Evolutionary conservation across 768 basidiomycete species (phyloP).

Genomic region (Tylopilus plumbeoviolaceoides): DNA sequence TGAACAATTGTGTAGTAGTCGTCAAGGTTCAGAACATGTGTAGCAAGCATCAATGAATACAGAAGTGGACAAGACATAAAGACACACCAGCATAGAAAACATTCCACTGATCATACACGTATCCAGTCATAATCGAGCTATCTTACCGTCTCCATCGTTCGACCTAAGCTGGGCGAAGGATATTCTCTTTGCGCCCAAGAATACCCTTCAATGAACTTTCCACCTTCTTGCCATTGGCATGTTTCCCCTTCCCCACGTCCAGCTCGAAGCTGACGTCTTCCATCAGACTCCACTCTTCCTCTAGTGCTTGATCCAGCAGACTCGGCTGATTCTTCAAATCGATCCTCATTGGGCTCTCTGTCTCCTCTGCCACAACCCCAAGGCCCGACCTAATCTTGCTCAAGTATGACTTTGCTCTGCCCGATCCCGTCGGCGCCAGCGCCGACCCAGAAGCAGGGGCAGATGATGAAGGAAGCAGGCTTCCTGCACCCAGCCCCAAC

Average conservation of each 20-base stretch:
- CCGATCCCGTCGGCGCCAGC: slow-evolving; percentile 17
- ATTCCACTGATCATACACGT: background rate
- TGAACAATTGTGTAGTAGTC: background rate
- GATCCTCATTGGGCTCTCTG: slow-evolving; percentile 51
- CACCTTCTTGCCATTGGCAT: slow-evolving; percentile 27
- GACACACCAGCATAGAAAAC: slow-evolving; percentile 5
- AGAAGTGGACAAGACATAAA: background rate
- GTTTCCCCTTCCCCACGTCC: slow-evolving; percentile 25
- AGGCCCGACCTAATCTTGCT: slow-evolving; percentile 28
- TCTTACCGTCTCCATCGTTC: background rate
- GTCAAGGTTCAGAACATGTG: background rate
- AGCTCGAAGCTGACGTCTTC: slow-evolving; percentile 54
- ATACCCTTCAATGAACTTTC: slow-evolving; percentile 29
- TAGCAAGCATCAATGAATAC: slow-evolving; percentile 1
- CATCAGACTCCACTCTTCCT: slow-evolving; percentile 46
- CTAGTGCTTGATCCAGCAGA: slow-evolving; percentile 57
- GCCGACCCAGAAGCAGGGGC: slow-evolving; percentile 1
- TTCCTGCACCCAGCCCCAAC: slow-evolving; percentile 47
- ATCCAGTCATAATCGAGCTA: background rate
- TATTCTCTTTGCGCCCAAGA: slow-evolving; percentile 28
- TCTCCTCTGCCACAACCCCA: slow-evolving; percentile 30
- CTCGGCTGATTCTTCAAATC: slow-evolving; percentile 44
- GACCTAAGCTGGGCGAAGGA: slow-evolving; percentile 12
- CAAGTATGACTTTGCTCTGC: slow-evolving; percentile 50
- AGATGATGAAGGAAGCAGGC: slow-evolving; percentile 30